phyloP scores from a whole-genome alignment of 2,329 filamentous ascomycete genomes.

The Tolypocladium tundrense region DNA sequence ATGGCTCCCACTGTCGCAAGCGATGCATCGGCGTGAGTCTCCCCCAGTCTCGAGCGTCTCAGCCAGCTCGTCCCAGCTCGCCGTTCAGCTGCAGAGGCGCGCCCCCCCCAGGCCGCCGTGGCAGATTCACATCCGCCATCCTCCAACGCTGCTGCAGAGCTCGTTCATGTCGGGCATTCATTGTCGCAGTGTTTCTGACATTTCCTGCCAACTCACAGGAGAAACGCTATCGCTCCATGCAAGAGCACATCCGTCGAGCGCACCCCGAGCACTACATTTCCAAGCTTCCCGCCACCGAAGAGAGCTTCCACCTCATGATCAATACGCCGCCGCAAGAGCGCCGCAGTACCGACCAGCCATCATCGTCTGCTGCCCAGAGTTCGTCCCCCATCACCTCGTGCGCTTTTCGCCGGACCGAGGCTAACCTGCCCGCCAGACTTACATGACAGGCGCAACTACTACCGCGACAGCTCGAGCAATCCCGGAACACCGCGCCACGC shows the following conservation, averaged over 20 bases:
- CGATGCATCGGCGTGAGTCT: conserved; percentile 91
- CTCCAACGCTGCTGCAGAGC: not conserved
- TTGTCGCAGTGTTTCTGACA: conserved; percentile 9
- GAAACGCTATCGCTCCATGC: conserved; percentile 96
- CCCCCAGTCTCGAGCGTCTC: not conserved
- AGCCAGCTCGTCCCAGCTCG: not conserved
- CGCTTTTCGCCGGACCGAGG: conserved; percentile 1
- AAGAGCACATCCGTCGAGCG: conserved; percentile 95
- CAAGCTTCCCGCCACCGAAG: conserved; percentile 94
- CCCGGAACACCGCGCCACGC: conserved; percentile 58
- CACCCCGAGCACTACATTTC: conserved; percentile 96
- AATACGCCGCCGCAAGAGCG: conserved; percentile 73
- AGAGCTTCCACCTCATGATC: conserved; percentile 96
- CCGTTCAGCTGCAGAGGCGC: not conserved
- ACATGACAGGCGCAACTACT: conserved; percentile 39
- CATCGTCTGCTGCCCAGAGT: conserved; percentile 22
- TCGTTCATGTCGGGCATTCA: not conserved
- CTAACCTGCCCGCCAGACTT: conserved; percentile 28
- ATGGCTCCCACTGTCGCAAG: conserved; percentile 95
- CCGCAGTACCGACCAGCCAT: conserved; percentile 32
- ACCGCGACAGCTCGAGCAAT: conserved; percentile 54
- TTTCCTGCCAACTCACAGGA: conserved; percentile 46
- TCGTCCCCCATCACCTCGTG: conserved; percentile 10
- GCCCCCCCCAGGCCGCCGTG: not conserved
- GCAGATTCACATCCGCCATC: not conserved